Percentiles rank a stretch among this genome's conserved stretches.
These are phyloP conservation scores for Bipolaris victoriae DNA, from an alignment of 2,329 filamentous ascomycete genomes.

Conservation along the genomic window DNA sequence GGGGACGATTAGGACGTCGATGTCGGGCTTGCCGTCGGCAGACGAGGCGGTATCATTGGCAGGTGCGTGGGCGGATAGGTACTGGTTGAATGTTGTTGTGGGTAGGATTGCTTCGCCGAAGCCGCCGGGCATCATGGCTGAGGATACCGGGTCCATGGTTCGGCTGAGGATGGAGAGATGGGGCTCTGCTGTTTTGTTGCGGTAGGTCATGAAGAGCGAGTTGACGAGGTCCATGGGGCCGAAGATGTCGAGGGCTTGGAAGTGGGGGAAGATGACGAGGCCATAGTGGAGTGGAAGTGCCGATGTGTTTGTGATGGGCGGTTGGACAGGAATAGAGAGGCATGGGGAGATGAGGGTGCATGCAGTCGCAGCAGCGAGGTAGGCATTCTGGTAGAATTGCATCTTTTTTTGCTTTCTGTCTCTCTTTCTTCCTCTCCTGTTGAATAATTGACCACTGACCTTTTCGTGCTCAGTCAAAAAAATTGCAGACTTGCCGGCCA, in stretches of 20 bases:
- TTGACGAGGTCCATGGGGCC: conserved; percentile 57
- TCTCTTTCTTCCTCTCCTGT: neutral
- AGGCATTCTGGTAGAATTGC: neutral
- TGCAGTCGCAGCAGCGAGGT: conserved; percentile 12
- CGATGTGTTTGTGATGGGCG: conserved; percentile 31
- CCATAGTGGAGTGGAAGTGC: conserved; percentile 32
- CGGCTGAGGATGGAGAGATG: conserved; percentile 34
- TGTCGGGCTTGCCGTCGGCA: conserved; percentile 27
- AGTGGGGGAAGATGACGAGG: conserved; percentile 31
- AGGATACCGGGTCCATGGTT: conserved; percentile 39
- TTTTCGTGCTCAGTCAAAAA: too few species aligned
- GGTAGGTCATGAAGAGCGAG: conserved; percentile 34
- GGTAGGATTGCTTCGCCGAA: conserved; percentile 53
- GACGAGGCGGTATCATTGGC: neutral
- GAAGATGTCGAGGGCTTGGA: conserved; percentile 44
- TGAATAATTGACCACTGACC: too few species aligned
- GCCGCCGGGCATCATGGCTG: conserved; percentile 24
- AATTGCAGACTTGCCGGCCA: too few species aligned
- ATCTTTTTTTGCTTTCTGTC: neutral
- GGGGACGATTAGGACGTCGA: conserved; percentile 70
- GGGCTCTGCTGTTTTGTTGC: conserved; percentile 29
- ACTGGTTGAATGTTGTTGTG: conserved; percentile 57
- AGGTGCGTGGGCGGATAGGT: neutral
- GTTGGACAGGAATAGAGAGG: conserved; percentile 15
- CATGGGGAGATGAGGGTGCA: conserved; percentile 17